Evolutionary conservation across 768 basidiomycete genomes (phyloP), one percentile per base, ranked within the genome.

Genomic region (Phaeotremella fagi): DNA sequence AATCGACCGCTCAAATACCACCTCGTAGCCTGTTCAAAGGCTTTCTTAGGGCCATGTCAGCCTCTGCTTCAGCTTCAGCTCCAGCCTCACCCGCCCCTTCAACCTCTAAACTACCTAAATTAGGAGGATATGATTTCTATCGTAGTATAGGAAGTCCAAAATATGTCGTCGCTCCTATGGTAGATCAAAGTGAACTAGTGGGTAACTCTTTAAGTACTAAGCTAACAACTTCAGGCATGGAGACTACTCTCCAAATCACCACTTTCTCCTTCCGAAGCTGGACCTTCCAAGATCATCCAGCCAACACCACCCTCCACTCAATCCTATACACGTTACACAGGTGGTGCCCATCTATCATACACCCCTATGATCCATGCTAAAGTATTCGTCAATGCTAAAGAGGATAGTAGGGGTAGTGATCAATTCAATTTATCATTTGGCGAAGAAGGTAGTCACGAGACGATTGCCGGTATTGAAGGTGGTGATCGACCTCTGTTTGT

Each of bases 291-390:
- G 24, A 46, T 49, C 50, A 20, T 61, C 48, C 50, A 52, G 18
- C 42, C 51, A 23, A 51, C 35, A 1, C 24, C 33, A 24, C 28
- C 37, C 12, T 37, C 55, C 27, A 12, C 27, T 55, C 4, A 38
- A 49, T 33, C 45, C 57, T 62, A 57, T 44, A 49, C 36, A 51
- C 48, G 48, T 6, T 29, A 57, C 55, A 45, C 55, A 28, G 68
- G 60, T 41, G 69, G 64, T 4, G 66, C 57, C 11, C 66, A 91
- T 83, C 80, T 97, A 20, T 81, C 83, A n/a, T 98, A 95, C 70
- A 91, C 92, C 0, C 95, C 95, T 16, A 99, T 99, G 95, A 95
- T 99, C 65, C 89, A 94, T 58, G 89, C 91, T 55, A 90, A 88
- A 77, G 52, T 70, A 22, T 71, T 73, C 42, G 37, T 57, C 11